These are phyloP conservation scores for Saturnispora hagleri DNA, from an alignment of 805 yeast species.

Conservation along the genomic window DNA sequence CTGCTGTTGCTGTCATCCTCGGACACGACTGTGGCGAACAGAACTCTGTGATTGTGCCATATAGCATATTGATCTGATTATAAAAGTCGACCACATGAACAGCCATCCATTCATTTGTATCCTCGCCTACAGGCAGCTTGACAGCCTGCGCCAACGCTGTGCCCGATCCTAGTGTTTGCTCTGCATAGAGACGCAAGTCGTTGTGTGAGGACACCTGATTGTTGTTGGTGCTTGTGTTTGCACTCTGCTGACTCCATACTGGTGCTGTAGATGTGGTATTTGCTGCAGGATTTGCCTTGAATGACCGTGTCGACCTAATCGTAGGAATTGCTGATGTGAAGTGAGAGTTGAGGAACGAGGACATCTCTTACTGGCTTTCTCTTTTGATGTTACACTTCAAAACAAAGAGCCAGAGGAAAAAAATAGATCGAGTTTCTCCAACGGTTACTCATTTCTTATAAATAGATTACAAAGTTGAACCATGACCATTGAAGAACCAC, in stretches of 20 bases:
- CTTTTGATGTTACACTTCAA: neutral
- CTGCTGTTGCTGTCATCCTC: slow-evolving; percentile 94
- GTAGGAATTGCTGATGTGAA: slow-evolving; percentile 27
- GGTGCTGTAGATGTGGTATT: slow-evolving; percentile 18
- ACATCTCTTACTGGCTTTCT: neutral
- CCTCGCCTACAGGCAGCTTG: slow-evolving; percentile 89
- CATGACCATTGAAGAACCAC: neutral
- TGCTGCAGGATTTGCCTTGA: slow-evolving; percentile 24
- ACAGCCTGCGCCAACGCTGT: slow-evolving; percentile 89
- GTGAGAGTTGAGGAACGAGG: slow-evolving; percentile 25
- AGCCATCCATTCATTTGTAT: slow-evolving; percentile 92
- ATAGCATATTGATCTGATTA: slow-evolving; percentile 77
- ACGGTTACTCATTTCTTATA: neutral
- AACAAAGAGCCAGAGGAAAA: neutral
- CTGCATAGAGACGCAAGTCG: slow-evolving; percentile 82
- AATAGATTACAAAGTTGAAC: neutral
- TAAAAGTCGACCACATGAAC: slow-evolving; percentile 84
- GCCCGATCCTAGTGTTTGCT: slow-evolving; percentile 89
- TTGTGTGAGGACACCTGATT: slow-evolving; percentile 35
- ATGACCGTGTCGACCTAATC: slow-evolving; percentile 28
- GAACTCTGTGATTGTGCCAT: slow-evolving; percentile 88
- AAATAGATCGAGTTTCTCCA: neutral
- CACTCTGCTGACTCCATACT: slow-evolving; percentile 10
- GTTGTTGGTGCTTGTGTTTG: slow-evolving; percentile 8
- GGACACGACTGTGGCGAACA: slow-evolving; percentile 96